Percentiles rank a stretch among this genome's conserved stretches.
phyloP scores from a whole-genome alignment of 257 asterid genomes.

The Echites panduratus region DNA sequence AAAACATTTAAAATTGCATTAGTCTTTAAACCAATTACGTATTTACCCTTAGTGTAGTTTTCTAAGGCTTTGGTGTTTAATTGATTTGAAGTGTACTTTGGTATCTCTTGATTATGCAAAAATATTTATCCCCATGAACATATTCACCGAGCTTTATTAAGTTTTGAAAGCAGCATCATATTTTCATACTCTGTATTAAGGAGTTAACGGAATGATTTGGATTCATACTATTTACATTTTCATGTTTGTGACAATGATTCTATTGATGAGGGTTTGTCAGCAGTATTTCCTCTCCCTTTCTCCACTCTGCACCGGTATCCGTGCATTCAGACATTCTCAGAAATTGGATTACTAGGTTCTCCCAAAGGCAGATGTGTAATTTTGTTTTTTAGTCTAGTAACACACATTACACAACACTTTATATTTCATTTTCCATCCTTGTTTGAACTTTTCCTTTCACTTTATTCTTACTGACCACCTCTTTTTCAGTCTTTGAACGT shows the following conservation, averaged over 20 bases:
- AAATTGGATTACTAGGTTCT: background rate
- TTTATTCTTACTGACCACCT: constrained; percentile 15
- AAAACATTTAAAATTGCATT: background rate
- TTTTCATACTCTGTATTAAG: background rate
- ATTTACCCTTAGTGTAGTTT: background rate
- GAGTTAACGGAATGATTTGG: background rate
- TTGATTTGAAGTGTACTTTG: background rate
- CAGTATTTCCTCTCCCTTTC: background rate
- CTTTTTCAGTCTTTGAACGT: constrained; percentile 58
- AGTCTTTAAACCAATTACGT: background rate
- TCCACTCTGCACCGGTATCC: background rate
- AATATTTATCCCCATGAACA: background rate
- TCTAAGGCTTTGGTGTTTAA: background rate
- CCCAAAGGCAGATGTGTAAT: background rate
- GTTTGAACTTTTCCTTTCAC: constrained; percentile 7
- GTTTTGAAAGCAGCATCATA: background rate
- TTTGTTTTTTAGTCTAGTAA: background rate
- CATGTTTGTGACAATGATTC: background rate
- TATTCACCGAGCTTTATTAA: background rate
- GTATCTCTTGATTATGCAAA: background rate
- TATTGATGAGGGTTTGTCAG: background rate
- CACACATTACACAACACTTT: no score
- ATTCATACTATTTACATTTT: background rate
- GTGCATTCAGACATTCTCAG: background rate
- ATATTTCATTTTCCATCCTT: background rate